Conservation (phyloP, 2,329 filamentous ascomycete species). For the Ceratocystis diversiconidia region DNA sequence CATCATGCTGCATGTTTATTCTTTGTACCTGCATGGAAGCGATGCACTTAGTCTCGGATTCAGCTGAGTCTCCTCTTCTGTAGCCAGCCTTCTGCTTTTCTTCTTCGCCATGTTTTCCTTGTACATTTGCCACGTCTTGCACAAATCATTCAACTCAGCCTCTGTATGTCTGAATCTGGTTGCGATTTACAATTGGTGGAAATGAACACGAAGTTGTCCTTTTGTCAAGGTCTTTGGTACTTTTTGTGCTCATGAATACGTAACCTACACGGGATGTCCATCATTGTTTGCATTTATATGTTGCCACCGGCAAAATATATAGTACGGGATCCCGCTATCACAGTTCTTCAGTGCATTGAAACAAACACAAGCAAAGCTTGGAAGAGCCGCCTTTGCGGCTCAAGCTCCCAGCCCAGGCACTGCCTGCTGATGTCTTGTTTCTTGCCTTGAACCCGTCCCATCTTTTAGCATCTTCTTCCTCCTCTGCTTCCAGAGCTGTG, state of each 20-base stretch:
- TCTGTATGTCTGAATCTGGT: neutral
- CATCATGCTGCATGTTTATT: neutral
- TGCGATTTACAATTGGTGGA: neutral
- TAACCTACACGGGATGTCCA: neutral
- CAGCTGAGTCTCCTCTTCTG: neutral
- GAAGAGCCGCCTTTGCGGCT: neutral
- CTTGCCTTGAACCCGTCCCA: no score
- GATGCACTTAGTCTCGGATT: slow-evolving; percentile 4
- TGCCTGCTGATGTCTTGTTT: neutral
- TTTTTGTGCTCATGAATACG: neutral
- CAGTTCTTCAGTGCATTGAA: neutral
- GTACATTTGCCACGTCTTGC: neutral
- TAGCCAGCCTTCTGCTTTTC: neutral
- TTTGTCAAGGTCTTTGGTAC: neutral
- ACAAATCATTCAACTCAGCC: neutral
- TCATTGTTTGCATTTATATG: no score
- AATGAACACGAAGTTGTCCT: neutral
- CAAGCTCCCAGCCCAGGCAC: neutral
- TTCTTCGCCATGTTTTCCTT: neutral
- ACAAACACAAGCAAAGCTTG: neutral
- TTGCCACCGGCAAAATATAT: no score
- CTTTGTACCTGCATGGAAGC: slow-evolving; percentile 2
- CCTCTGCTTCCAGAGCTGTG: neutral
- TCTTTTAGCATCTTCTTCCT: neutral
- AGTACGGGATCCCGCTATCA: no score